These are phyloP conservation scores for Dothideomycetes sp. DNA, from an alignment of 2,329 filamentous ascomycete species.

Conservation along the genomic window DNA sequence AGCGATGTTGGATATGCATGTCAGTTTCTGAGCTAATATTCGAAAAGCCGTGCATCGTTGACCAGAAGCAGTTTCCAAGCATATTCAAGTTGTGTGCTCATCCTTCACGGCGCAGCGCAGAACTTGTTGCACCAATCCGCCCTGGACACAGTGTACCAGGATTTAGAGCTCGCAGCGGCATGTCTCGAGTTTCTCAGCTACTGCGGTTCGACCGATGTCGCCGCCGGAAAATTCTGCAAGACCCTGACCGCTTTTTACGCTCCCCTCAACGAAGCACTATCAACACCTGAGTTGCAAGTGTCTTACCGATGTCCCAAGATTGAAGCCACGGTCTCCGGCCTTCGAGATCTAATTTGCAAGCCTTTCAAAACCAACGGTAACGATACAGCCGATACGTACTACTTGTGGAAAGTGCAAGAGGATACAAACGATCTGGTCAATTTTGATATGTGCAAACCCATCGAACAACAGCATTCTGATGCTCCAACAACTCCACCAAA, in stretches of 20 bases:
- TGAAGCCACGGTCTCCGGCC: neutral
- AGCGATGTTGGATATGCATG: constrained; percentile 13
- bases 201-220: constrained; percentile 1
- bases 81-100: constrained; percentile 5
- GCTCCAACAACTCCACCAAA: no score
- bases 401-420: neutral
- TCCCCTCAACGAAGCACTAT: neutral
- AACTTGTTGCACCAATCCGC: neutral
- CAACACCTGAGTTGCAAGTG: no score
- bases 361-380: neutral
- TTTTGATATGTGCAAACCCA: no score
- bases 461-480: no score
- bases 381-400: neutral
- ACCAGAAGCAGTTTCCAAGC: constrained; percentile 7
- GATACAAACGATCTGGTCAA: no score
- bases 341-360: neutral
- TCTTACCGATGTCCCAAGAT: neutral
- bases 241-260: neutral
- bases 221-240: neutral
- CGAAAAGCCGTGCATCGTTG: neutral
- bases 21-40: neutral
- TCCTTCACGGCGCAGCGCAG: constrained; percentile 3
- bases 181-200: constrained; percentile 5
- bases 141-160: neutral
- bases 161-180: neutral